Conservation (phyloP, 306 rosid genomes). For the Lupinus albus region DNA sequence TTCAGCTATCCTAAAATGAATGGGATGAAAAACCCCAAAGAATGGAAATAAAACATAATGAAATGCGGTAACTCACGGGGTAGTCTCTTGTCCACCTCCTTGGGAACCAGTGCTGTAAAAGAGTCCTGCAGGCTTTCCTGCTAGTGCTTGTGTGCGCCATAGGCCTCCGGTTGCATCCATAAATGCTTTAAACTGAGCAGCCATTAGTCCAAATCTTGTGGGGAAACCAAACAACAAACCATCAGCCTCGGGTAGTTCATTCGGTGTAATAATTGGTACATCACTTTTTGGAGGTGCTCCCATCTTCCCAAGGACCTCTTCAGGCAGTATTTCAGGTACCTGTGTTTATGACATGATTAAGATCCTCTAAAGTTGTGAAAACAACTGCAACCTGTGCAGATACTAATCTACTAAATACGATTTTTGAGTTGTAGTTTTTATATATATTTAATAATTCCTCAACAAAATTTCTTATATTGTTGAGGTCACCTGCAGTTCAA, state of each 20-base stretch:
- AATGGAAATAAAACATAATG: neutral
- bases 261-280: constrained; percentile 69
- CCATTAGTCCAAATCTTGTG: constrained; percentile 93
- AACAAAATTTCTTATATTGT: neutral
- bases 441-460: neutral
- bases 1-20: neutral
- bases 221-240: constrained; percentile 91
- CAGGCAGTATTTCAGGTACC: constrained; percentile 84
- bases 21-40: neutral
- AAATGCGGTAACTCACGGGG: constrained; percentile 65
- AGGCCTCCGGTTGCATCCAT: constrained; percentile 88
- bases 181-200: constrained; percentile 88
- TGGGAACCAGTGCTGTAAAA: constrained; percentile 96
- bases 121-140: constrained; percentile 95
- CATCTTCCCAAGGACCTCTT: constrained; percentile 83
- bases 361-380: neutral
- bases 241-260: constrained; percentile 80
- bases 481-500: too few species aligned
- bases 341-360: constrained; percentile 27
- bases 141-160: constrained; percentile 81
- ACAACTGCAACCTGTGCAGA: neutral
- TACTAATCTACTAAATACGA: neutral
- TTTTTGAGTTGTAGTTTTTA: neutral
- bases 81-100: constrained; percentile 99
- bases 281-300: constrained; percentile 87